These are phyloP conservation scores for Chondrus crispus DNA, from an alignment of 23 red algal genomes.

Conservation along the genomic window DNA sequence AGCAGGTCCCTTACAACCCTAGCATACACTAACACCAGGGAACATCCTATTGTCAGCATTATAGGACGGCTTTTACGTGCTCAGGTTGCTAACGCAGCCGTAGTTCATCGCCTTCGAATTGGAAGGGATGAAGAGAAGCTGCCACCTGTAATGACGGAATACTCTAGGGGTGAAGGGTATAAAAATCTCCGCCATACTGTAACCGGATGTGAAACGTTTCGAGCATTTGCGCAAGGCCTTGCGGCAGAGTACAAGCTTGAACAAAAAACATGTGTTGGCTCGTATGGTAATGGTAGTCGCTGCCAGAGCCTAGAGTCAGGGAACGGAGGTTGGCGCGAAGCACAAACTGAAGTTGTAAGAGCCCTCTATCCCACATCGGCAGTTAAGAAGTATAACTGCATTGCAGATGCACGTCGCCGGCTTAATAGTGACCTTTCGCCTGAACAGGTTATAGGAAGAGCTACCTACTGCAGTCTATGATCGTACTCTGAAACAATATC, in stretches of 20 bases:
- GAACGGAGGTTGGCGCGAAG: no score
- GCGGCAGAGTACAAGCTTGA: not conserved
- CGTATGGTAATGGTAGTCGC: no score
- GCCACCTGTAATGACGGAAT: no score
- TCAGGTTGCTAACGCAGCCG: not conserved
- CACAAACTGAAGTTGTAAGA: no score
- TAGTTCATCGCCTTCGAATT: not conserved
- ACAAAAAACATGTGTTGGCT: not conserved
- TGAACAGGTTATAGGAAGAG: not conserved
- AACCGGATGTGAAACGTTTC: not conserved
- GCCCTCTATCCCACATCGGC: no score
- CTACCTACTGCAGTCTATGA: not conserved
- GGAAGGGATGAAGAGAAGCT: not conserved
- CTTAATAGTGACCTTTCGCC: no score
- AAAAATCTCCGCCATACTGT: not conserved
- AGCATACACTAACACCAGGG: not conserved
- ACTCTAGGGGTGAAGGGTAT: no score
- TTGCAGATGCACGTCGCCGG: no score
- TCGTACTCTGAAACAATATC: not conserved
- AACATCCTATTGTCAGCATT: not conserved
- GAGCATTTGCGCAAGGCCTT: not conserved
- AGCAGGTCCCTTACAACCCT: not conserved
- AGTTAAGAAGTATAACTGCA: no score
- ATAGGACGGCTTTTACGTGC: constrained; percentile 1
- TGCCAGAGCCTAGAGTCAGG: no score